Evolutionary conservation across 345 rosid genomes (phyloP).

Genomic region (Eucalyptus guilfoylei): DNA sequence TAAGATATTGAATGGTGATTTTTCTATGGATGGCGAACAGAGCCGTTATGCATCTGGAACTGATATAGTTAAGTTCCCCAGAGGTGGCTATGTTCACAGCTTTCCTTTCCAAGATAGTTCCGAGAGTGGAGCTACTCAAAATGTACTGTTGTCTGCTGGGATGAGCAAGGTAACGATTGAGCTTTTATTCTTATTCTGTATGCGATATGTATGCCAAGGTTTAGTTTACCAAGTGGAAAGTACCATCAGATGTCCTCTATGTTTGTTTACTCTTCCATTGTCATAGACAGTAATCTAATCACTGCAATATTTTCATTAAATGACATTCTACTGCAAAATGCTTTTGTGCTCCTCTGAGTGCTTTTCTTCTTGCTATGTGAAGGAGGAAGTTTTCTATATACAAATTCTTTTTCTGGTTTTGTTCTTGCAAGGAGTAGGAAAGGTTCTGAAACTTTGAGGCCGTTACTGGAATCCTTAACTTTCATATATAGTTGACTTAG

Average conservation of each 20-base stretch:
- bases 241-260: not conserved
- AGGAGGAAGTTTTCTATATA: not conserved
- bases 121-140: constrained; percentile 95
- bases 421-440: not conserved
- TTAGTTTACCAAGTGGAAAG: not conserved
- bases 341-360: not conserved
- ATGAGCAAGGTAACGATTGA: not conserved
- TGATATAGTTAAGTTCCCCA: constrained; percentile 84
- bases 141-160: constrained; percentile 26
- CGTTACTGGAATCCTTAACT: not conserved
- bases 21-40: constrained; percentile 85
- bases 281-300: not conserved
- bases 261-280: not conserved
- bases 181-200: not conserved
- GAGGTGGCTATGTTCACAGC: constrained; percentile 75
- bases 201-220: not conserved
- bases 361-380: not conserved
- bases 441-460: not conserved
- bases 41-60: constrained; percentile 98
- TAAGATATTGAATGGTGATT: constrained; percentile 91
- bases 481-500: not conserved
- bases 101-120: constrained; percentile 91
- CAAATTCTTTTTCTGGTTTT: not conserved
- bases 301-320: not conserved
- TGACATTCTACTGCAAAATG: not conserved